Conservation (phyloP, 768 basidiomycete genomes). For the Leccinum disarticulatum region DNA sequence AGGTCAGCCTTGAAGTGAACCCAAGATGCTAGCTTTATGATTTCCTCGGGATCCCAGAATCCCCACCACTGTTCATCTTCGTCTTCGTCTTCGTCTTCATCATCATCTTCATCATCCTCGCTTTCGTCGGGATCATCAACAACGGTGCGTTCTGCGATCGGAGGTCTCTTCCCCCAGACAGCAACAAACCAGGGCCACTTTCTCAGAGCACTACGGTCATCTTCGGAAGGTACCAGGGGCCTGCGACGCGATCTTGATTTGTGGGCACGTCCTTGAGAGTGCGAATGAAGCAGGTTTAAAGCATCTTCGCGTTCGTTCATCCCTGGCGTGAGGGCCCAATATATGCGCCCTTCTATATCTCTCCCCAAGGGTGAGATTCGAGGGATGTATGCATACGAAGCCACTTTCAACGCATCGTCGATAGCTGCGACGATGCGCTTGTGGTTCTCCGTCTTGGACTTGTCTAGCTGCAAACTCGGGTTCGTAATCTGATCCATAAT, state of each 20-base stretch:
- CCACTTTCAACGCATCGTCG: slow-evolving; percentile 56
- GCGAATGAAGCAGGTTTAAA: slow-evolving; percentile 30
- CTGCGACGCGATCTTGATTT: slow-evolving; percentile 40
- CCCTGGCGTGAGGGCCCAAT: slow-evolving; percentile 66
- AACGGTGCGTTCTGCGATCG: slow-evolving; percentile 25
- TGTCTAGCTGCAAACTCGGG: slow-evolving; percentile 37
- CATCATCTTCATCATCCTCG: slow-evolving; percentile 24
- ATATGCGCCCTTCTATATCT: slow-evolving; percentile 65
- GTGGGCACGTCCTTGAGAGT: slow-evolving; percentile 29
- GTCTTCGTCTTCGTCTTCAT: slow-evolving; percentile 35
- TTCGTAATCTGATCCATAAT: slow-evolving; percentile 1
- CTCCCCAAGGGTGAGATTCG: slow-evolving; percentile 66
- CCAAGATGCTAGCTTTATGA: slow-evolving; percentile 66
- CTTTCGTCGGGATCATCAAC: slow-evolving; percentile 25
- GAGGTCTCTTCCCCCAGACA: slow-evolving; percentile 64
- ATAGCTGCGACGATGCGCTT: slow-evolving; percentile 48
- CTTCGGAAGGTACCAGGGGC: slow-evolving; percentile 39
- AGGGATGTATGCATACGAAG: slow-evolving; percentile 42
- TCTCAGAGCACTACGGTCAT: slow-evolving; percentile 51
- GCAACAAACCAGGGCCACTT: slow-evolving; percentile 80
- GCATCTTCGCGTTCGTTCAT: slow-evolving; percentile 53
- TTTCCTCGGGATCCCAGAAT: slow-evolving; percentile 64
- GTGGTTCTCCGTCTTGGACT: slow-evolving; percentile 46
- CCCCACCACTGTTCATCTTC: slow-evolving; percentile 69
- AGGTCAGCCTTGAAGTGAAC: slow-evolving; percentile 50